These are phyloP conservation scores for Mrakia blollopis DNA, from an alignment of 768 basidiomycete genomes.

Conservation along the genomic window DNA sequence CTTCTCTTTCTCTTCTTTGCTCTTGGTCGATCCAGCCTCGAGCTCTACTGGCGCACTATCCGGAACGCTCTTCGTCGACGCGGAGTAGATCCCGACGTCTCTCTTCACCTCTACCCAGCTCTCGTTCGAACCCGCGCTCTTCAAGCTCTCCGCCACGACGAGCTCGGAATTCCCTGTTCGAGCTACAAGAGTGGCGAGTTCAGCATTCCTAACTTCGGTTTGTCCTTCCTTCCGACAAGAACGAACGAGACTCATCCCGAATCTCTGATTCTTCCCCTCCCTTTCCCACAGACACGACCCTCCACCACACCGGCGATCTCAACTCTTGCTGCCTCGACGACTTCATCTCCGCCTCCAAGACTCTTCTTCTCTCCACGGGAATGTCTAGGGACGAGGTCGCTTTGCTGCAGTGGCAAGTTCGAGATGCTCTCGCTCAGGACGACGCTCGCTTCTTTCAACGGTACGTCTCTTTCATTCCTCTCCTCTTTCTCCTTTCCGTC, in stretches of 20 bases:
- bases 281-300: conserved; percentile 11
- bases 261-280: background rate
- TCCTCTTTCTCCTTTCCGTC: background rate
- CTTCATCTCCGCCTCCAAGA: conserved; percentile 12
- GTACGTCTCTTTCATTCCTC: background rate
- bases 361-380: conserved; percentile 10
- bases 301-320: conserved; percentile 10
- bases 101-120: conserved; percentile 14
- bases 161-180: conserved; percentile 4
- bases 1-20: background rate
- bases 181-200: conserved; percentile 14
- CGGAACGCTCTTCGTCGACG: conserved; percentile 7
- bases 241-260: background rate
- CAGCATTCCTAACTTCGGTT: background rate
- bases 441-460: conserved; percentile 4
- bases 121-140: conserved; percentile 14
- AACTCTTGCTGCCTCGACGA: conserved; percentile 5
- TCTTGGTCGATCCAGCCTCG: background rate
- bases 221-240: background rate
- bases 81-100: conserved; percentile 1
- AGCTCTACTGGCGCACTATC: background rate
- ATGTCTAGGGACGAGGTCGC: conserved; percentile 17
- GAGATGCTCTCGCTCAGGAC: background rate
- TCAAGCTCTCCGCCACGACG: background rate
- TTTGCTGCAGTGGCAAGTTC: background rate